A percentile compares a stretch with the other conserved stretches of the same genome.
Conservation (phyloP, 805 yeast genomes). For the Metschnikowia lochheadii region DNA sequence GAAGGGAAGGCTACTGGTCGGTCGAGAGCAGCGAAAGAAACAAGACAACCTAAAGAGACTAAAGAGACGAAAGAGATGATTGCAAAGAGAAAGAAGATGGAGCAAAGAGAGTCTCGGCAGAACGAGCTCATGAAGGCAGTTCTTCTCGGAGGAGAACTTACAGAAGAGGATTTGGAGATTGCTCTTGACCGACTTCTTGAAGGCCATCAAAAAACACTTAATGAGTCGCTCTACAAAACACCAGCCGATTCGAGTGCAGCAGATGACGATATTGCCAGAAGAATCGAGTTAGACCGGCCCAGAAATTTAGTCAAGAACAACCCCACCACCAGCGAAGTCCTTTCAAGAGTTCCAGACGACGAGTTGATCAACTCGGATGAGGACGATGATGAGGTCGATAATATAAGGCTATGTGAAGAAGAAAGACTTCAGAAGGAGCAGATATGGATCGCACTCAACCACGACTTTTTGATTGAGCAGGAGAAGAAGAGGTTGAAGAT, state of each 20-base stretch:
- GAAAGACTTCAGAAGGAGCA: constrained; percentile 73
- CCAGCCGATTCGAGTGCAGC: constrained; percentile 19
- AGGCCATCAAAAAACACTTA: constrained; percentile 20
- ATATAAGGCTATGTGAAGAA: constrained; percentile 57
- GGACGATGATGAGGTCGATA: constrained; percentile 76
- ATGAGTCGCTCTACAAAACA: constrained; percentile 17
- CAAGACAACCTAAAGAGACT: too few species aligned
- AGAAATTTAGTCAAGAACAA: constrained; percentile 47
- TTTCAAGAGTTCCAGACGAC: constrained; percentile 53
- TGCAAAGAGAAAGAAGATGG: not conserved
- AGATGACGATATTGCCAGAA: constrained; percentile 14
- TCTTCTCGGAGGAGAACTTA: constrained; percentile 29
- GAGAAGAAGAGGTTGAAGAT: constrained; percentile 77
- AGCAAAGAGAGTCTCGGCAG: constrained; percentile 10
- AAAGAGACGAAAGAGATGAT: not conserved
- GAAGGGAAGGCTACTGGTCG: not conserved
- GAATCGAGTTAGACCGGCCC: constrained; percentile 30
- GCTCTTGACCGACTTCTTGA: constrained; percentile 15
- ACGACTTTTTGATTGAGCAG: constrained; percentile 79
- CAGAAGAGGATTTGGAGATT: constrained; percentile 22
- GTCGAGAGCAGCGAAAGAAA: not conserved
- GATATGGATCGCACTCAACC: constrained; percentile 87
- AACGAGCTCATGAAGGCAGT: constrained; percentile 25
- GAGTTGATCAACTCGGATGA: constrained; percentile 61
- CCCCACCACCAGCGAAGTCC: constrained; percentile 56